phyloP scores from a whole-genome alignment of 208 protist species.

The Wallacemonas collosoma region DNA sequence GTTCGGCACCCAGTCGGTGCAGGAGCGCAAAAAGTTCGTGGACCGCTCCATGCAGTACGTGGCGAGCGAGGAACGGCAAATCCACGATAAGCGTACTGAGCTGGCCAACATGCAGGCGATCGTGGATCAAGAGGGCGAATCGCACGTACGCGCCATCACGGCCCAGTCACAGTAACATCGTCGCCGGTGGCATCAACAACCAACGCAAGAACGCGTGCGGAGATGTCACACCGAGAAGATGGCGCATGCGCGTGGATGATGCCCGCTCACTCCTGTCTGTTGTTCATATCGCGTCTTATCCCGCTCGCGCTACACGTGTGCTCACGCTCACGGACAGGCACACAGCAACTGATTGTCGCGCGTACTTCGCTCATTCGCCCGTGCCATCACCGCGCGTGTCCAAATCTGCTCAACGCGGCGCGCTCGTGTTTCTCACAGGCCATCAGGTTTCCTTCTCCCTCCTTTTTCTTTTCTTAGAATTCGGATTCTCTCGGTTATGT shows the following conservation, averaged over 20 bases:
- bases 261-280: no score
- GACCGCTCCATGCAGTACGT: constrained; percentile 79
- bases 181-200: no score
- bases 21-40: constrained; percentile 69
- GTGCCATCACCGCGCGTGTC: no score
- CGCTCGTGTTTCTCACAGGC: no score
- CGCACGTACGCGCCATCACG: constrained; percentile 48
- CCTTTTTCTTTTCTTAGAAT: constrained; percentile 4
- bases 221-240: no score
- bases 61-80: constrained; percentile 77
- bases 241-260: no score
- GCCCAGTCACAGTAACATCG: constrained; percentile 6
- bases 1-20: constrained; percentile 65
- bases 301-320: no score
- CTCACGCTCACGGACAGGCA: no score
- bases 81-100: constrained; percentile 55
- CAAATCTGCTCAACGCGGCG: no score
- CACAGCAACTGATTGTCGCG: no score
- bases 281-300: no score
- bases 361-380: no score
- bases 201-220: background rate
- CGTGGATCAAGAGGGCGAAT: constrained; percentile 60
- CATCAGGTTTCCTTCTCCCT: constrained; percentile 2
- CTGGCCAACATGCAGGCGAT: constrained; percentile 63
- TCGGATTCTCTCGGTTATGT: constrained; percentile 1